Evolutionary conservation across 495 filamentous ascomycete genomes (phyloP).

Genomic region (Sphaerosporella brunnea): DNA sequence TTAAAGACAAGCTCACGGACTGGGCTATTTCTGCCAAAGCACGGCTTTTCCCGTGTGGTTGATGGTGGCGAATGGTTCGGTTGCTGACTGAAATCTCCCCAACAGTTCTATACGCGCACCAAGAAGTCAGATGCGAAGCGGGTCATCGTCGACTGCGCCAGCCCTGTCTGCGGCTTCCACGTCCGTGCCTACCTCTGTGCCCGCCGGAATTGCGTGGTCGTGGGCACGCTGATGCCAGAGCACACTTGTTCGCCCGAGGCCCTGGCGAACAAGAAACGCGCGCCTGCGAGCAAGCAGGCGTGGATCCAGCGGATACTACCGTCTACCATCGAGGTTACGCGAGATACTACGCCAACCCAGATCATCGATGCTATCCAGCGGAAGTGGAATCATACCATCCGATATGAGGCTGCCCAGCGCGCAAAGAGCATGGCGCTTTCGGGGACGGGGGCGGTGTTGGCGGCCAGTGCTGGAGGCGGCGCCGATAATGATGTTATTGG

Average conservation of each 20-base stretch:
- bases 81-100: neutral
- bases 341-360: slow-evolving; percentile 5
- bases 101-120: slow-evolving; percentile 3
- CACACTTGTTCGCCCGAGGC: slow-evolving; percentile 1
- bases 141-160: slow-evolving; percentile 4
- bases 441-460: neutral
- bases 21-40: slow-evolving; percentile 5
- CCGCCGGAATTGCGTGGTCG: neutral
- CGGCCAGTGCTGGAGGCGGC: neutral
- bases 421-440: slow-evolving; percentile 3
- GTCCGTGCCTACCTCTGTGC: slow-evolving; percentile 3
- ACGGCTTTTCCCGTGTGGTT: neutral
- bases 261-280: slow-evolving; percentile 5
- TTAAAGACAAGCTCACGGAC: slow-evolving; percentile 5
- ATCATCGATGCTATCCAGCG: slow-evolving; percentile 7
- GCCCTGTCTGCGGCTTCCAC: slow-evolving; percentile 2
- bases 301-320: slow-evolving; percentile 7
- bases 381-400: slow-evolving; percentile 3
- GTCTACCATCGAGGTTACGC: neutral
- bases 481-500: neutral
- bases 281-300: slow-evolving; percentile 1
- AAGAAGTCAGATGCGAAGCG: slow-evolving; percentile 5
- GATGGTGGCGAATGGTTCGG: neutral
- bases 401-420: slow-evolving; percentile 4
- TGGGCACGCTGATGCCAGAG: slow-evolving; percentile 3